Evolutionary conservation across 371 early-diverging fungal species (phyloP), one percentile per base, ranked within the genome.

Genomic region (Mortierella sp.): DNA sequence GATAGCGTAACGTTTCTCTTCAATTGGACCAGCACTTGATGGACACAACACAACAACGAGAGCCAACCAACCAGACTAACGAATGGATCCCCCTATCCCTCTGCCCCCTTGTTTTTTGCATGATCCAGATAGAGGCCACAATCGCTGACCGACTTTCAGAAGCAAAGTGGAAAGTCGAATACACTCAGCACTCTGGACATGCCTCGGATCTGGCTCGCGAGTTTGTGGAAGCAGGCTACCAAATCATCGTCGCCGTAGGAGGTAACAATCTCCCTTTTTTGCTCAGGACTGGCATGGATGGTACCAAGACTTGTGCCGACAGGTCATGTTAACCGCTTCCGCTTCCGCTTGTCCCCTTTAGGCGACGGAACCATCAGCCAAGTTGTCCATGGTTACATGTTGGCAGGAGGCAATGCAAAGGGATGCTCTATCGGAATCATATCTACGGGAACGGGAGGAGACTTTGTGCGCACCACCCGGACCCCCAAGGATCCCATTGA

Each of bases 281-380:
- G n/a, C n/a, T n/a, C n/a, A n/a, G n/a, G n/a, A n/a, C n/a, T n/a
- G n/a, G n/a, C n/a, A n/a, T n/a, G n/a, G n/a, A n/a, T n/a, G n/a
- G n/a, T n/a, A n/a, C n/a, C n/a, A n/a, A n/a, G n/a, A n/a, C n/a
- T n/a, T n/a, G n/a, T n/a, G n/a, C n/a, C n/a, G n/a, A n/a, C n/a
- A n/a, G n/a, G n/a, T n/a, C n/a, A n/a, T 53, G 1, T 29, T 44
- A 10, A 14, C 14, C 2, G 16, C 16, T 24, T 7, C 9, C 12
- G 5, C 5, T 14, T 40, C 48, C 46, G 13, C 5, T 29, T 4
- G 19, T 29, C 0, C n/a, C 9, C 14, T 41, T 24, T 34, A 72
- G 78, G 78, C 14, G 78, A 77, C 27, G 78, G 78, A 29, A 77
- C 78, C 12, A 71, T 77, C 55, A 77, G 71, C n/a, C 78, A 77